Base-by-base conservation (phyloP, 768 basidiomycete genomes). In the Paxillus ammoniavirescens region DNA sequence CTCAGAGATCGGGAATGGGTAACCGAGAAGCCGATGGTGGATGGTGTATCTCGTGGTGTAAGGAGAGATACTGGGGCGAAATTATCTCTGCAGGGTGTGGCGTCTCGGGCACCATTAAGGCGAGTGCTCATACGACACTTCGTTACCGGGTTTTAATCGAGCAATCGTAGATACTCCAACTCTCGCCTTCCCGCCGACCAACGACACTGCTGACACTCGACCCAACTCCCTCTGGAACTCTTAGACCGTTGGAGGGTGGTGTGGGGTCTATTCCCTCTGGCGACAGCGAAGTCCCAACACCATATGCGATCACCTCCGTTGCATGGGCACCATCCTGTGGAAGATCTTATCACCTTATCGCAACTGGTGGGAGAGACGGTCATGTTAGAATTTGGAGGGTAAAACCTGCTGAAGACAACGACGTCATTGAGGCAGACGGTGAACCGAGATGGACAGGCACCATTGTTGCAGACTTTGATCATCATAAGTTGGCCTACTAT, bases 271-370 rank as follows among this genome's bases (percentile, higher is more conserved):
- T 57, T 18, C 55, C 57, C 26, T 59, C 66, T 17, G 55, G 58
- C 30, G 74, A 73, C 31, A 57, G 71, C 28, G 73, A 74, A 49
- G 67, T 42, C 52, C 71, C 77, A 9, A 69, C 77, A 13, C 74
- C 80, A 3, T 83, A 76, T 38, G 82, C 95, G 2, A 81, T 96
- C 47, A 90, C 89, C 0, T 86, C 87, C 30, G 82, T 98, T 35
- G 77, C 93, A 14, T 99, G 95, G 95, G 93, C 96, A 0, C 91
- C 97, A 0, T 88, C 88, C 0, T 96, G 93, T 55, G 97, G 96
- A 6, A 80, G 97, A 26, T 91, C 91, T 1, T 96, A 93, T 70
- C 96, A 98, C 64, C 87, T 98, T 37, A 80, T 98, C 54, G 97
- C 96, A 2, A 91, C 93, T 0, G 97, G 94, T 14, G 77, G 84